A percentile compares a stretch with the other conserved stretches of the same genome.
These are phyloP conservation scores for Hyaloscypha finlandica DNA, from an alignment of 495 filamentous ascomycete genomes.

Conservation along the genomic window DNA sequence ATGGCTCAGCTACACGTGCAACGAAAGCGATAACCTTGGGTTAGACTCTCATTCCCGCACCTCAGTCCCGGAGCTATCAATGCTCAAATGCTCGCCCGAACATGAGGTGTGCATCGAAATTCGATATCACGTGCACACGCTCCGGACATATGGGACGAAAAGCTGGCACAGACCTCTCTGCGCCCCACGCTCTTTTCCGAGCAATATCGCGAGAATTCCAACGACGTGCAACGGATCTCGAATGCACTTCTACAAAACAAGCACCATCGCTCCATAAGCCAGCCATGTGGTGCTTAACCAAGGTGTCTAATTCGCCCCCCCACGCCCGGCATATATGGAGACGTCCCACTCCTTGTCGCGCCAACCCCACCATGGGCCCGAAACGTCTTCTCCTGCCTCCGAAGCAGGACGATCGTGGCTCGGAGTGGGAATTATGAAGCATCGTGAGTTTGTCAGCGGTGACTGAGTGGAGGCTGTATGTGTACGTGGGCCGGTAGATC, in stretches of 20 bases:
- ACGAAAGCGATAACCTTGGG: no score
- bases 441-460: conserved; percentile 20
- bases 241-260: neutral
- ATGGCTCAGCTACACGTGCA: no score
- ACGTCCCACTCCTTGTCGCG: neutral
- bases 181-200: neutral
- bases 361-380: neutral
- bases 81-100: neutral
- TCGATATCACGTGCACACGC: neutral
- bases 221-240: neutral
- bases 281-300: neutral
- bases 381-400: neutral
- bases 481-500: neutral
- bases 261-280: neutral
- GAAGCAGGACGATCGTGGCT: neutral
- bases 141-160: neutral
- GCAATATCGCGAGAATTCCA: conserved; percentile 12
- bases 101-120: neutral
- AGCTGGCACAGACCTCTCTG: neutral
- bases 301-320: neutral
- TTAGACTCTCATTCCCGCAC: neutral
- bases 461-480: neutral
- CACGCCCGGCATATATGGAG: neutral
- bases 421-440: neutral
- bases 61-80: neutral